These are phyloP conservation scores for Trichoderma guizhouense DNA, from an alignment of 2,329 filamentous ascomycete genomes.

Conservation along the genomic window DNA sequence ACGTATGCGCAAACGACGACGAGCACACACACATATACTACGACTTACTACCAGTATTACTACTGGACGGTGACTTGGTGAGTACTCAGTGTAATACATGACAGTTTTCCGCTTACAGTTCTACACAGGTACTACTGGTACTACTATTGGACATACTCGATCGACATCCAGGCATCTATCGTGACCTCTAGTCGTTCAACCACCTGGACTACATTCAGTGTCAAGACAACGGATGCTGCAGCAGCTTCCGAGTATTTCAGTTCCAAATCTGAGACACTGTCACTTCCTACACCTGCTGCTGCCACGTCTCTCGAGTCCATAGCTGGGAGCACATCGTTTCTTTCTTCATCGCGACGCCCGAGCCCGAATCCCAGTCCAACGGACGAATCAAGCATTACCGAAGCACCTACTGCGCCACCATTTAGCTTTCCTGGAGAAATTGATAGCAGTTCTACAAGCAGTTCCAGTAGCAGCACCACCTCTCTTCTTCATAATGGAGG, in stretches of 20 bases:
- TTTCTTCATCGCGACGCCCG: neutral
- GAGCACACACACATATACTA: slow-evolving; percentile 17
- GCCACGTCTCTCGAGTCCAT: slow-evolving; percentile 24
- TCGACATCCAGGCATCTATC: slow-evolving; percentile 22
- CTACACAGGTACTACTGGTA: slow-evolving; percentile 22
- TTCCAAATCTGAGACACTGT: slow-evolving; percentile 21
- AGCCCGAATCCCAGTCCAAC: neutral
- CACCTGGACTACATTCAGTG: slow-evolving; percentile 19
- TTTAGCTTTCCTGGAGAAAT: neutral
- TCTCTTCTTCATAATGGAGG: neutral
- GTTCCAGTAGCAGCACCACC: neutral
- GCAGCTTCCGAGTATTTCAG: slow-evolving; percentile 22
- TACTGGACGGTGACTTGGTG: slow-evolving; percentile 25
- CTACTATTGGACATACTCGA: slow-evolving; percentile 26
- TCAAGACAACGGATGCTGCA: slow-evolving; percentile 22
- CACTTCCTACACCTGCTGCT: slow-evolving; percentile 23
- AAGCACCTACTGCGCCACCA: neutral
- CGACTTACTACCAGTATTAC: slow-evolving; percentile 21
- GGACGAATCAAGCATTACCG: neutral
- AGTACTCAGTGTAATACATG: neutral
- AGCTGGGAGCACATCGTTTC: slow-evolving; percentile 23
- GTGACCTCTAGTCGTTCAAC: slow-evolving; percentile 23
- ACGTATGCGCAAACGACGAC: slow-evolving; percentile 21
- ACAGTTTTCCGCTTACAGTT: neutral
- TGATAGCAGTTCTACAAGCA: neutral